Percentiles rank a stretch among this genome's conserved stretches.
phyloP scores from a whole-genome alignment of 2,329 filamentous ascomycete species.

The Seiridium unicorne region DNA sequence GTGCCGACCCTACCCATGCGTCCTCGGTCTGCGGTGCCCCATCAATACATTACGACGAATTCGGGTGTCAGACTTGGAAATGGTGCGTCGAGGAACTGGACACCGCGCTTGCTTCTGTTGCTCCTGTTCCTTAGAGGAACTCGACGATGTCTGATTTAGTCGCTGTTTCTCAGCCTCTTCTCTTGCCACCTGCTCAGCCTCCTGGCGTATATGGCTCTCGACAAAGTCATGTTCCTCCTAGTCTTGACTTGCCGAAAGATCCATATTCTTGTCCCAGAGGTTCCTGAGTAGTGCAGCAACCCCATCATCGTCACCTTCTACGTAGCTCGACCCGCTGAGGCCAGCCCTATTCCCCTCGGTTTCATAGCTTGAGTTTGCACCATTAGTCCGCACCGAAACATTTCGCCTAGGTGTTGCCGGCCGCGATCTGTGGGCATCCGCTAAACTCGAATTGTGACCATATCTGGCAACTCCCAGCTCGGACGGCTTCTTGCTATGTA shows the following conservation, averaged over 20 bases:
- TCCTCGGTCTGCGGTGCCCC: background rate
- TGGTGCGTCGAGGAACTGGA: background rate
- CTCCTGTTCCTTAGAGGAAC: background rate
- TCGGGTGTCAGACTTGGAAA: background rate
- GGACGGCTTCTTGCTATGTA: slow-evolving; percentile 25
- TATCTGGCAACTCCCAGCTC: slow-evolving; percentile 24
- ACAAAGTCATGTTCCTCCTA: slow-evolving; percentile 22
- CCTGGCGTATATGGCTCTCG: background rate
- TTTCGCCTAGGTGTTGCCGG: slow-evolving; percentile 31
- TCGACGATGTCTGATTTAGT: too few species aligned
- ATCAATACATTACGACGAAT: background rate
- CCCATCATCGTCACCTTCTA: slow-evolving; percentile 48
- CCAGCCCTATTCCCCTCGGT: slow-evolving; percentile 41
- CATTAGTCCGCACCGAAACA: slow-evolving; percentile 35
- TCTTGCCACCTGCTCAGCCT: background rate
- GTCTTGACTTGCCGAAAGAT: slow-evolving; percentile 55
- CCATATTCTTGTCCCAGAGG: slow-evolving; percentile 61
- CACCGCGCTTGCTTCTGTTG: background rate
- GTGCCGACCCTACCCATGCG: background rate
- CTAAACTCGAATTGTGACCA: slow-evolving; percentile 39
- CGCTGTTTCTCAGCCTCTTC: background rate
- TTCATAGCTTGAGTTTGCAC: slow-evolving; percentile 43
- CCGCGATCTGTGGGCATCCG: slow-evolving; percentile 26
- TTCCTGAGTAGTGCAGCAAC: slow-evolving; percentile 52
- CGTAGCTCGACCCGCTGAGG: slow-evolving; percentile 49